Evolutionary conservation across 768 basidiomycete species (phyloP).

Genomic region (Postia placenta): DNA sequence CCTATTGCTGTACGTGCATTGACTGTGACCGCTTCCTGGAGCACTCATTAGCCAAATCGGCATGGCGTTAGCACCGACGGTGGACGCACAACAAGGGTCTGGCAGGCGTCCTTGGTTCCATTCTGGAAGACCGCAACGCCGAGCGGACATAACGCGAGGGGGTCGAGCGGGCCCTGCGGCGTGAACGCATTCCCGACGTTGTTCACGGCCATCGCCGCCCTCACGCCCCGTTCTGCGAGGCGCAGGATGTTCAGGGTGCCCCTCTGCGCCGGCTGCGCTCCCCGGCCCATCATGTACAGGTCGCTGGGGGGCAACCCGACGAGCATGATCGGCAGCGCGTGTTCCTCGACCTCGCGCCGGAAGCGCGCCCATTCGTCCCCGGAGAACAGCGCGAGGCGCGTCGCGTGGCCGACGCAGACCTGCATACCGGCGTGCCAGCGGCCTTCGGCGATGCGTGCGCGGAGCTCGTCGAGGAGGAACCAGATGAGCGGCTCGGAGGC

Average conservation of each 20-base stretch:
- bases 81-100: slow-evolving; percentile 41
- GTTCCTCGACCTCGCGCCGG: slow-evolving; percentile 25
- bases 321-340: slow-evolving; percentile 42
- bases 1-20: slow-evolving; percentile 49
- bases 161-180: slow-evolving; percentile 61
- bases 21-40: slow-evolving; percentile 45
- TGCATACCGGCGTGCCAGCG: slow-evolving; percentile 19
- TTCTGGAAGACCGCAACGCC: slow-evolving; percentile 56
- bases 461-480: slow-evolving; percentile 42
- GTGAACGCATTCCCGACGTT: slow-evolving; percentile 66
- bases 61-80: slow-evolving; percentile 1
- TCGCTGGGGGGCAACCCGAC: slow-evolving; percentile 60
- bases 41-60: too few species aligned
- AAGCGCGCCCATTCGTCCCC: slow-evolving; percentile 34
- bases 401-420: slow-evolving; percentile 58
- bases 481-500: slow-evolving; percentile 47
- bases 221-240: slow-evolving; percentile 39
- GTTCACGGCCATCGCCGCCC: slow-evolving; percentile 54
- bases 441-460: slow-evolving; percentile 22
- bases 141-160: slow-evolving; percentile 51
- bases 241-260: slow-evolving; percentile 50
- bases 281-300: slow-evolving; percentile 61
- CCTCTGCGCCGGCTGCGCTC: slow-evolving; percentile 36
- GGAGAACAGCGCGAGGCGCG: slow-evolving; percentile 48
- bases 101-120: slow-evolving; percentile 40